Conservation (phyloP, 116 monocot genomes). For the Phalaenopsis hybrid region DNA sequence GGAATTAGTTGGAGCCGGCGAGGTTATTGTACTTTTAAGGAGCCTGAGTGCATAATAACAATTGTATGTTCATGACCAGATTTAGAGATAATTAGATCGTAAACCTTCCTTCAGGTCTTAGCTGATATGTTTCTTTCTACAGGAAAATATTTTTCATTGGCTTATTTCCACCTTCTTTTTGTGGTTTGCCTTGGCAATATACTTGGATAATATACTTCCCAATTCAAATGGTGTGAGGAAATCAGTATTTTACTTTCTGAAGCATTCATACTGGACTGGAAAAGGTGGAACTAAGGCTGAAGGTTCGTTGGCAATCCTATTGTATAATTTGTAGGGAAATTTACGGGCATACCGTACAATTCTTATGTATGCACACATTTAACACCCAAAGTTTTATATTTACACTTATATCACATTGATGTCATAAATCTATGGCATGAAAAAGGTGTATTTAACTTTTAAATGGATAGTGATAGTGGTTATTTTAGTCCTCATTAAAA, state of each 20-base stretch:
- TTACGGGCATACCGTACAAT: too few species aligned
- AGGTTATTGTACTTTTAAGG: constrained; percentile 37
- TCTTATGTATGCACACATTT: too few species aligned
- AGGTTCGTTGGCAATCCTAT: constrained; percentile 27
- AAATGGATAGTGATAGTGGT: too few species aligned
- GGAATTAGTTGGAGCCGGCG: constrained; percentile 72
- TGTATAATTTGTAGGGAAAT: neutral
- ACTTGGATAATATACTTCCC: constrained; percentile 80
- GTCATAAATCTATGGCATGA: too few species aligned
- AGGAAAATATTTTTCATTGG: constrained; percentile 76
- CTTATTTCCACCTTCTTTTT: constrained; percentile 74
- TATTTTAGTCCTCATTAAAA: too few species aligned
- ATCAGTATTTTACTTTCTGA: constrained; percentile 68
- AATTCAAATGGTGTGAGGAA: constrained; percentile 84
- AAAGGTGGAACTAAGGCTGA: constrained; percentile 66
- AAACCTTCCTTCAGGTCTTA: neutral
- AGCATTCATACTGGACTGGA: constrained; percentile 80
- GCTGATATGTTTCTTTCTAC: constrained; percentile 8
- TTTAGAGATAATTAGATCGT: constrained; percentile 2
- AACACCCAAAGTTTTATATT: too few species aligned
- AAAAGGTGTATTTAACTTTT: too few species aligned
- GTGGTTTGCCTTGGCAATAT: constrained; percentile 83
- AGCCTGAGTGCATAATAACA: constrained; percentile 57
- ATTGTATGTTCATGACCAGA: constrained; percentile 39
- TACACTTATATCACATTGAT: too few species aligned